A percentile compares a stretch with the other conserved stretches of the same genome.
Evolutionary conservation across 2,329 filamentous ascomycete genomes (phyloP).

Genomic region (Geosmithia flava): DNA sequence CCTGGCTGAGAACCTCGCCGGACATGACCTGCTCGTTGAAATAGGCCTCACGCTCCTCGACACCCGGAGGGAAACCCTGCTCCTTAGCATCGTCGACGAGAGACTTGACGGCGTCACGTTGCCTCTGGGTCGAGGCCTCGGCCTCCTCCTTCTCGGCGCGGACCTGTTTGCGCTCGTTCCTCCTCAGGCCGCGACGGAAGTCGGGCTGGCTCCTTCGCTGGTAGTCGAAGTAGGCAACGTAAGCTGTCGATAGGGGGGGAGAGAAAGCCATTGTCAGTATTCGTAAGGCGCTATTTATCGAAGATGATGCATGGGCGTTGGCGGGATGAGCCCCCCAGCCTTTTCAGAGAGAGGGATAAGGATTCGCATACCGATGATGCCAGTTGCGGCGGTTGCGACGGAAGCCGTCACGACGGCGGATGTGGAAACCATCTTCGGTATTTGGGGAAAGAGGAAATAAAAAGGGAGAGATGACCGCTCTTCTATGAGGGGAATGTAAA

Average conservation of each 20-base stretch:
- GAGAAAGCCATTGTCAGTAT: not conserved
- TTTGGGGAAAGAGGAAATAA: not conserved
- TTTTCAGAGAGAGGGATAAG: not conserved
- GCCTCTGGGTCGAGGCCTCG: slow-evolving; percentile 49
- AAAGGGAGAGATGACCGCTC: not conserved
- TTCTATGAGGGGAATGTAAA: slow-evolving; percentile 3
- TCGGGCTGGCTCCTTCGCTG: slow-evolving; percentile 50
- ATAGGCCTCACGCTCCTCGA: slow-evolving; percentile 89
- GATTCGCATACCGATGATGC: slow-evolving; percentile 39
- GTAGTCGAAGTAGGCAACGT: slow-evolving; percentile 58
- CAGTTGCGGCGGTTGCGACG: slow-evolving; percentile 47
- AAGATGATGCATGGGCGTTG: too few species aligned
- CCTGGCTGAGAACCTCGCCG: slow-evolving; percentile 71
- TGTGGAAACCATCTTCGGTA: slow-evolving; percentile 30
- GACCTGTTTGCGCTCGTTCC: slow-evolving; percentile 61
- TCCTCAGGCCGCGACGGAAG: slow-evolving; percentile 57
- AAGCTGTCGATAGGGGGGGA: slow-evolving; percentile 29
- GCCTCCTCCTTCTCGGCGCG: slow-evolving; percentile 63
- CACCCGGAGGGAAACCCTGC: slow-evolving; percentile 80
- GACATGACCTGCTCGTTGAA: slow-evolving; percentile 92
- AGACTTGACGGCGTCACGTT: slow-evolving; percentile 61
- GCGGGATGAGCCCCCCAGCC: too few species aligned
- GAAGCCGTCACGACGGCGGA: slow-evolving; percentile 47
- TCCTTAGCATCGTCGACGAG: slow-evolving; percentile 73
- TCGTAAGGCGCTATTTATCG: not conserved